Conservation (phyloP, 108 stramenopile species). For the Discostella stelligeroides region DNA sequence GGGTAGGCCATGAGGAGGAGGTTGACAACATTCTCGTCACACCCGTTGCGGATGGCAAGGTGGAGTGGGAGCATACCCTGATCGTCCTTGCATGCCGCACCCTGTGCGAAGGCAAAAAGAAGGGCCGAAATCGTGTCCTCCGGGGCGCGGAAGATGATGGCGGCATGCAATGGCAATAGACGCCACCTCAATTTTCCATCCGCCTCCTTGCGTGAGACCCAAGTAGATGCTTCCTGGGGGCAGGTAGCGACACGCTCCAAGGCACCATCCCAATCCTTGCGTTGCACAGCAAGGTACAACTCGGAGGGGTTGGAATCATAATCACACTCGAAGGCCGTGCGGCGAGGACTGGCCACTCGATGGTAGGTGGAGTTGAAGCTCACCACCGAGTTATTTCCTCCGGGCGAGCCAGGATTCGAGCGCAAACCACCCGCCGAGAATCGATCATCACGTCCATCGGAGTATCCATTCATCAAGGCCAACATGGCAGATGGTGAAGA, state of each 20-base stretch:
- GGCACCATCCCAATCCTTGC: slow-evolving; percentile 75
- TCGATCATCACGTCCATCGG: slow-evolving; percentile 15
- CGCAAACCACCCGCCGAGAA: slow-evolving; percentile 8
- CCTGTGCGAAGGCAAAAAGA: slow-evolving; percentile 64
- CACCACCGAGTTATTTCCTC: not conserved
- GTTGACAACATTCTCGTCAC: slow-evolving; percentile 54
- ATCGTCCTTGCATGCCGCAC: slow-evolving; percentile 77
- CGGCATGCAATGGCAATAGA: slow-evolving; percentile 84
- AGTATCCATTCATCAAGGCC: not conserved
- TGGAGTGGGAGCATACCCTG: slow-evolving; percentile 89
- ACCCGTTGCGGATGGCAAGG: slow-evolving; percentile 78
- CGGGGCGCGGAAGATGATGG: slow-evolving; percentile 87
- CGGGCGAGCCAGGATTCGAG: not conserved
- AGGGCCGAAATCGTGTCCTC: slow-evolving; percentile 66
- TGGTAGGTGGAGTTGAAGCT: slow-evolving; percentile 11
- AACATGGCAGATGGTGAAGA: slow-evolving; percentile 12
- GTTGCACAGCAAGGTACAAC: slow-evolving; percentile 72
- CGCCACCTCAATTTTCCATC: slow-evolving; percentile 84
- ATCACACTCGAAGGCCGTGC: slow-evolving; percentile 60
- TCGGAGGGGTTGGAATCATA: slow-evolving; percentile 80
- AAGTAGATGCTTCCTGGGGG: slow-evolving; percentile 66
- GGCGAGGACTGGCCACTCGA: slow-evolving; percentile 8
- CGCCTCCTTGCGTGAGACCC: slow-evolving; percentile 77
- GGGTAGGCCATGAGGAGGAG: slow-evolving; percentile 75
- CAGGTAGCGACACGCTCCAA: slow-evolving; percentile 32